Percentiles rank a stretch among this genome's conserved stretches.
Evolutionary conservation across 2,329 filamentous ascomycete genomes (phyloP).

Genomic region (Davidsoniella neocaledoniae): DNA sequence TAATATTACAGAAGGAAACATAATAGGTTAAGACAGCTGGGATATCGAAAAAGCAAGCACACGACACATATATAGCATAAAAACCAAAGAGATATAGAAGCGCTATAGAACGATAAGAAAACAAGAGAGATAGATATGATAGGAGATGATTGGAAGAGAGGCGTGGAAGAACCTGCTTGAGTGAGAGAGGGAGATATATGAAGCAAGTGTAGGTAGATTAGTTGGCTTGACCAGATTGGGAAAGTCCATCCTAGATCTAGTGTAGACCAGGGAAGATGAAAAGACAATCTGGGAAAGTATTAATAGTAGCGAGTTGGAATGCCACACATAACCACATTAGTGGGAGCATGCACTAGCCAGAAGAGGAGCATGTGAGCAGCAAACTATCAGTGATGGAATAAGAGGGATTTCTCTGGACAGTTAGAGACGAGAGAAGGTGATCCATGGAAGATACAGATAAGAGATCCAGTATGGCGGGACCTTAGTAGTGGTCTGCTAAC

Average conservation of each 20-base stretch:
- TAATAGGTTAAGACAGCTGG: neutral
- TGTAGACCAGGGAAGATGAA: too few relatives aligned
- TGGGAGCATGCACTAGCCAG: too few relatives aligned
- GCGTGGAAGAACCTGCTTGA: too few relatives aligned
- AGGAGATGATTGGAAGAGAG: neutral
- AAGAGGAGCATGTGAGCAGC: too few relatives aligned
- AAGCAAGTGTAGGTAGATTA: neutral
- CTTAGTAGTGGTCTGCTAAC: neutral
- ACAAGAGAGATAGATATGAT: neutral
- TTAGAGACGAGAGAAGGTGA: neutral
- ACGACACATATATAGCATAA: neutral
- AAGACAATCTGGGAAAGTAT: too few relatives aligned
- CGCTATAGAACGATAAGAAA: neutral
- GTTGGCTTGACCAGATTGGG: too few relatives aligned
- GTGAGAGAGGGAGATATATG: neutral
- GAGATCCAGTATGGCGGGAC: neutral
- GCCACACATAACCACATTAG: too few relatives aligned
- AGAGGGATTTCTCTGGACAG: too few relatives aligned
- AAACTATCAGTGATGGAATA: too few relatives aligned
- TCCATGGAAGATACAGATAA: neutral
- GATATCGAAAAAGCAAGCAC: neutral
- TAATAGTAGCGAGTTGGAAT: too few relatives aligned
- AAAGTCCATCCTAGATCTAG: too few relatives aligned
- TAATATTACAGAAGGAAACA: neutral
- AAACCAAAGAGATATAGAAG: neutral